Base-by-base conservation (phyloP, 2,329 filamentous ascomycete genomes). In the Aureobasidium sp. region DNA sequence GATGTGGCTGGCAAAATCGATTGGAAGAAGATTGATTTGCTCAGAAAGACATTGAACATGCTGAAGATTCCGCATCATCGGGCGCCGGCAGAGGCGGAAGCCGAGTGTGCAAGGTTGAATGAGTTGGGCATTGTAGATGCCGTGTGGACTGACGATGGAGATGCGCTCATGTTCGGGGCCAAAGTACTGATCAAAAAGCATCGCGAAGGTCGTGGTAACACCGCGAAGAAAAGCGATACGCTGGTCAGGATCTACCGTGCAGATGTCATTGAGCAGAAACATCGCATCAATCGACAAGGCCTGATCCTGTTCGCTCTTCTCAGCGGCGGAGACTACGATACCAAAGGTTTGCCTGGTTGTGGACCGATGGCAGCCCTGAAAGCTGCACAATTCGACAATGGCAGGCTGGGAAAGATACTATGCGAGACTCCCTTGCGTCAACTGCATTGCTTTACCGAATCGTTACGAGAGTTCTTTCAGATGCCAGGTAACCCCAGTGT, bases 141-240 rank as follows among this genome's bases (percentile, higher is more conserved):
- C 7, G 77, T 81, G 1, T 80, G 75, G 75, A 76, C 75, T 0
- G 76, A 80, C 44, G 78, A 81, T 60, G 72, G 74, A 1, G 78
- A 81, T 47, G 68, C 70, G 0, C 70, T 81, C 15, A 77, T 81
- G 75, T 81, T 81, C 56, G 77, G 79, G 3, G 77, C 74, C 62
- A 72, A 68, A 1, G 70, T 74, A 1, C 68, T 80, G n/a, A 72
- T 81, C 40, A 68, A 72, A 3, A 49, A 50, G 37, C 61, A 56
- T 29, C 44, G 54, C 1, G 57, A 61, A 33, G 42, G 72, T 50
- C 22, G 42, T 19, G 44, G 44, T 11, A 73, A 70, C 0, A 35
- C 44, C 3, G 49, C 27, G 3, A 56, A 48, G 27, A 63, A 63
- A 63, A 70, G 67, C 45, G 64, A 60, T 27, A 70, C 68, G 24